Percentiles rank a stretch among this genome's conserved stretches.
Evolutionary conservation across 257 asterid genomes (phyloP).

Genomic region (Solanum phureja): DNA sequence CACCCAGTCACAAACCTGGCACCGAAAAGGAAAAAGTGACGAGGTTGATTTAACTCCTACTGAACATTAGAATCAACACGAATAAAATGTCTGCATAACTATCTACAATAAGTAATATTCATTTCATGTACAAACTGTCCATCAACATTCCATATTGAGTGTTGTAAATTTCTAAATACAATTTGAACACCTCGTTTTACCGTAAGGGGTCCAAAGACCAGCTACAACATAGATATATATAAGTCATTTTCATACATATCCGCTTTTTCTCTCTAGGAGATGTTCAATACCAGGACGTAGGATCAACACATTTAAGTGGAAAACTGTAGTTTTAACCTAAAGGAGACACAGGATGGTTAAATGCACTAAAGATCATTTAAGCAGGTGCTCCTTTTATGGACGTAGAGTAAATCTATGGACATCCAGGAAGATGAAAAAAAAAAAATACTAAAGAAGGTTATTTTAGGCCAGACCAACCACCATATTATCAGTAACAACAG

Average conservation of each 20-base stretch:
- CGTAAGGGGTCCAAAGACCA: background rate
- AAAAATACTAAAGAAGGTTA: background rate
- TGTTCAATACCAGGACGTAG: background rate
- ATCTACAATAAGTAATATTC: background rate
- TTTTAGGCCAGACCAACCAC: background rate
- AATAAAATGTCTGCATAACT: background rate
- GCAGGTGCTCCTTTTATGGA: background rate
- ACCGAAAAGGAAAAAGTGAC: background rate
- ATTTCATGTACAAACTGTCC: background rate
- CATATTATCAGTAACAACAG: background rate
- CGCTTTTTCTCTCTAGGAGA: background rate
- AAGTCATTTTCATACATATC: background rate
- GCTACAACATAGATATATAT: background rate
- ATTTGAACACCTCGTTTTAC: background rate
- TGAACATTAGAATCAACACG: background rate
- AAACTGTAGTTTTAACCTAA: background rate
- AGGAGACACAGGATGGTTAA: background rate
- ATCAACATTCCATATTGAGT: background rate
- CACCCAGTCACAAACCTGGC: slow-evolving; percentile 92
- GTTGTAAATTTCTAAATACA: background rate
- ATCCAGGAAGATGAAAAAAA: background rate
- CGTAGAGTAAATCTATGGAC: background rate
- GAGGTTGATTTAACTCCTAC: background rate
- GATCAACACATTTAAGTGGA: background rate
- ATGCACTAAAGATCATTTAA: background rate